Percentiles rank a stretch among this genome's conserved stretches.
These are phyloP conservation scores for Biancaea sappan DNA, from an alignment of 306 rosid species.

Conservation along the genomic window DNA sequence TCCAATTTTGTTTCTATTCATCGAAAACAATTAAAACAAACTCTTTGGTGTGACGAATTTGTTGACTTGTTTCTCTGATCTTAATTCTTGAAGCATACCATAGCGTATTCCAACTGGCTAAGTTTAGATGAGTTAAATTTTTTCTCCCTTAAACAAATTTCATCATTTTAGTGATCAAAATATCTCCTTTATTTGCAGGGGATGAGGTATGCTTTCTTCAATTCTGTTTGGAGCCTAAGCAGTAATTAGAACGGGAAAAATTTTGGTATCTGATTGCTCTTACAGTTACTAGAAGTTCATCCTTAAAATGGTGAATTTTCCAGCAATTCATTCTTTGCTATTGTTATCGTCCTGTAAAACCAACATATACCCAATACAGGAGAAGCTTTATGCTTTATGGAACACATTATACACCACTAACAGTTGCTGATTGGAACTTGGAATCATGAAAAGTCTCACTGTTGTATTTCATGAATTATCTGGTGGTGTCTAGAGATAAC, in stretches of 20 bases:
- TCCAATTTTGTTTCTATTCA: background rate
- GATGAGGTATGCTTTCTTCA: slow-evolving; percentile 77
- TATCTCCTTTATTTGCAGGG: slow-evolving; percentile 65
- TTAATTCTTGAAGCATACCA: slow-evolving; percentile 14
- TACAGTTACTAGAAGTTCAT: slow-evolving; percentile 19
- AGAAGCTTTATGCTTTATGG: background rate
- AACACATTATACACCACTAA: background rate
- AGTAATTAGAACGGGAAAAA: slow-evolving; percentile 30
- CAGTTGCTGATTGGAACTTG: slow-evolving; percentile 1
- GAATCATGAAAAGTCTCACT: background rate
- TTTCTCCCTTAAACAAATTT: background rate
- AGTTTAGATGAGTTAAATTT: slow-evolving; percentile 11
- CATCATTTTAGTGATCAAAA: slow-evolving; percentile 34
- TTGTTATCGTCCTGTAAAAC: slow-evolving; percentile 16
- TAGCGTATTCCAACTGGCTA: background rate
- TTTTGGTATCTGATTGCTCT: slow-evolving; percentile 32
- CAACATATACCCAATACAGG: background rate
- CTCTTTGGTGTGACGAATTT: slow-evolving; percentile 14
- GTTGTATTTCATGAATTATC: background rate
- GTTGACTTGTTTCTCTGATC: background rate
- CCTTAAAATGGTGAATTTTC: slow-evolving; percentile 24
- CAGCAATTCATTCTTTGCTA: background rate
- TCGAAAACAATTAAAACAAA: slow-evolving; percentile 3
- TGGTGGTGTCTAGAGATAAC: too few relatives aligned
- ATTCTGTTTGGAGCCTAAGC: slow-evolving; percentile 23